Evolutionary conservation across 768 basidiomycete species (phyloP).

Genomic region (Tulasnella sp.): DNA sequence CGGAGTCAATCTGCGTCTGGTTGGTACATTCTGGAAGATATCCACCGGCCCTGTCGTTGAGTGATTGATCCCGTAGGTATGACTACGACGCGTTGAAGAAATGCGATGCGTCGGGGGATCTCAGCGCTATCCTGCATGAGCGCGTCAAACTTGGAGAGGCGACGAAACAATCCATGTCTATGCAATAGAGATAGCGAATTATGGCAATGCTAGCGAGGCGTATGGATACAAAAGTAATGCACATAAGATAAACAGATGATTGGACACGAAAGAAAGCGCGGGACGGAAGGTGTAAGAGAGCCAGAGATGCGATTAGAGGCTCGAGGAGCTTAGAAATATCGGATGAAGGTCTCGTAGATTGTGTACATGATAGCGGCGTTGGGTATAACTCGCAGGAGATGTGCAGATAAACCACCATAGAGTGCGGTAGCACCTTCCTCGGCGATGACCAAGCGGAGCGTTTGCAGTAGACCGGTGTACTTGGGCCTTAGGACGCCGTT

Average conservation of each 20-base stretch:
- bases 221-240: neutral
- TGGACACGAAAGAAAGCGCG: neutral
- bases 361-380: slow-evolving; percentile 97
- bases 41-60: no score
- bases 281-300: neutral
- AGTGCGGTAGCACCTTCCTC: slow-evolving; percentile 83
- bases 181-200: slow-evolving; percentile 2
- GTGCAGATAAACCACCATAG: slow-evolving; percentile 88
- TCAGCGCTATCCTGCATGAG: neutral
- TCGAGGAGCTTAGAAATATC: slow-evolving; percentile 26
- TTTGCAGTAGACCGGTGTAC: slow-evolving; percentile 80
- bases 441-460: slow-evolving; percentile 67
- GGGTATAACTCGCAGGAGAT: slow-evolving; percentile 92
- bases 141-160: neutral
- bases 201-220: neutral
- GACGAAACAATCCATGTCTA: neutral
- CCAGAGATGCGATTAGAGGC: neutral
- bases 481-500: slow-evolving; percentile 51
- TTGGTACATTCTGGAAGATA: slow-evolving; percentile 30
- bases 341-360: slow-evolving; percentile 78
- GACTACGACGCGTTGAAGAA: slow-evolving; percentile 59
- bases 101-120: slow-evolving; percentile 14
- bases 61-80: slow-evolving; percentile 18
- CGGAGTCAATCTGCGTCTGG: slow-evolving; percentile 59
- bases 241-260: neutral